Evolutionary conservation across 306 rosid genomes (phyloP).

Genomic region (Gillenia trifoliata): DNA sequence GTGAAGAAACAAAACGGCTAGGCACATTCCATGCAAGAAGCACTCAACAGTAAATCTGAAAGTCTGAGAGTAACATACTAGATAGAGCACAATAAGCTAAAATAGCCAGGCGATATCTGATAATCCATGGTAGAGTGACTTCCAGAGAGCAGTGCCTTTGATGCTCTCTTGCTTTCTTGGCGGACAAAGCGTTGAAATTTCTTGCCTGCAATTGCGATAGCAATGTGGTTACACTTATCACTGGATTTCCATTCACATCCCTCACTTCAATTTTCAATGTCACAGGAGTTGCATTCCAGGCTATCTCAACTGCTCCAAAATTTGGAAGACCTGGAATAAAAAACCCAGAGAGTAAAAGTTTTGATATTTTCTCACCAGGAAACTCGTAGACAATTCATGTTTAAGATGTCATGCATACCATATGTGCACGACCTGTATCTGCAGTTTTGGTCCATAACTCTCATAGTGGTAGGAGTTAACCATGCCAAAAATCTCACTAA

Average conservation of each 20-base stretch:
- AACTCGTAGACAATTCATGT: not conserved
- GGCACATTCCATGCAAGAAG: not conserved
- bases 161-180: slow-evolving; percentile 23
- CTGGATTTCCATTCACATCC: slow-evolving; percentile 49
- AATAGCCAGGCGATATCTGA: slow-evolving; percentile 59
- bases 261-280: slow-evolving; percentile 44
- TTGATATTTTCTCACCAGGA: not conserved
- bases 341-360: slow-evolving; percentile 20
- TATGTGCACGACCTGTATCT: slow-evolving; percentile 58
- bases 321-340: slow-evolving; percentile 59
- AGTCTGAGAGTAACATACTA: slow-evolving; percentile 34
- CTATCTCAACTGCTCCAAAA: slow-evolving; percentile 71
- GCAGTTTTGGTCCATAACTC: slow-evolving; percentile 61
- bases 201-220: slow-evolving; percentile 40
- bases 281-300: slow-evolving; percentile 61
- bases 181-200: slow-evolving; percentile 21
- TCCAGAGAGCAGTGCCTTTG: slow-evolving; percentile 58
- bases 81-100: slow-evolving; percentile 32
- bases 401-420: slow-evolving; percentile 42
- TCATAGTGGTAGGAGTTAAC: slow-evolving; percentile 67
- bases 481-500: slow-evolving; percentile 55
- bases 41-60: not conserved
- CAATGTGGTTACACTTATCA: slow-evolving; percentile 32
- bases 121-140: slow-evolving; percentile 56
- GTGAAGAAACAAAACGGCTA: not conserved